Percentiles rank a stretch among this genome's conserved stretches.
Conservation (phyloP, 768 basidiomycete species). For the Hemileccinum impolitum region DNA sequence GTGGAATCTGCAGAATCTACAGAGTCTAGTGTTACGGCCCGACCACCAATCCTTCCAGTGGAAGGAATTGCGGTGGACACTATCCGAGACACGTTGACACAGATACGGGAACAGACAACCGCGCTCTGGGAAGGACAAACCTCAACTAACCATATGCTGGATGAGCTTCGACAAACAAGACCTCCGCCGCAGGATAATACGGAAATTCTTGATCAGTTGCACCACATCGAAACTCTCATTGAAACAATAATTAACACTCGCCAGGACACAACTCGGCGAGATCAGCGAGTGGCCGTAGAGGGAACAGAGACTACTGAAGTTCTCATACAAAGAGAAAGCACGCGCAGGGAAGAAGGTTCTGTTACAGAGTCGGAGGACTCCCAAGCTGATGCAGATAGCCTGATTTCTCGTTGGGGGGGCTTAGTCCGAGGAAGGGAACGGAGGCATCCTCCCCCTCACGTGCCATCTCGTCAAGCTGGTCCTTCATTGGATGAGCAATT, state of each 20-base stretch:
- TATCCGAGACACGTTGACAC: slow-evolving; percentile 52
- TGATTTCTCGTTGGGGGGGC: slow-evolving; percentile 27
- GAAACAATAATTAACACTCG: slow-evolving; percentile 7
- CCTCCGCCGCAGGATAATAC: slow-evolving; percentile 39
- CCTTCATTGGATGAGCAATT: slow-evolving; percentile 58
- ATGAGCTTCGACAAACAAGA: slow-evolving; percentile 54
- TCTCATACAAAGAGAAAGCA: slow-evolving; percentile 14
- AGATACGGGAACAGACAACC: slow-evolving; percentile 55
- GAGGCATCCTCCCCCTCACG: slow-evolving; percentile 36
- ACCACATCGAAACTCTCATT: slow-evolving; percentile 24
- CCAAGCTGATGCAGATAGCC: slow-evolving; percentile 23
- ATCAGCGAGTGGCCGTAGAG: slow-evolving; percentile 1
- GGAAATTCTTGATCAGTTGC: slow-evolving; percentile 33
- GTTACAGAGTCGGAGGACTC: slow-evolving; percentile 29
- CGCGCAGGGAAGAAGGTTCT: slow-evolving; percentile 20
- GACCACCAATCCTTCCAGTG: slow-evolving; percentile 22
- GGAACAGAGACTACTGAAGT: slow-evolving; percentile 15
- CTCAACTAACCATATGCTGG: slow-evolving; percentile 56
- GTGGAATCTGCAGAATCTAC: slow-evolving; percentile 18
- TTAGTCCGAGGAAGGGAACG: slow-evolving; percentile 27
- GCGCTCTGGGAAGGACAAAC: slow-evolving; percentile 63
- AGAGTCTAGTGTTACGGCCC: slow-evolving; percentile 36
- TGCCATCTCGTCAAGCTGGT: slow-evolving; percentile 40
- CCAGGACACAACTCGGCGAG: slow-evolving; percentile 3
- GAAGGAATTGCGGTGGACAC: slow-evolving; percentile 38